phyloP scores from a whole-genome alignment of 2,329 filamentous ascomycete genomes.

The Ceratocystis albifundus region DNA sequence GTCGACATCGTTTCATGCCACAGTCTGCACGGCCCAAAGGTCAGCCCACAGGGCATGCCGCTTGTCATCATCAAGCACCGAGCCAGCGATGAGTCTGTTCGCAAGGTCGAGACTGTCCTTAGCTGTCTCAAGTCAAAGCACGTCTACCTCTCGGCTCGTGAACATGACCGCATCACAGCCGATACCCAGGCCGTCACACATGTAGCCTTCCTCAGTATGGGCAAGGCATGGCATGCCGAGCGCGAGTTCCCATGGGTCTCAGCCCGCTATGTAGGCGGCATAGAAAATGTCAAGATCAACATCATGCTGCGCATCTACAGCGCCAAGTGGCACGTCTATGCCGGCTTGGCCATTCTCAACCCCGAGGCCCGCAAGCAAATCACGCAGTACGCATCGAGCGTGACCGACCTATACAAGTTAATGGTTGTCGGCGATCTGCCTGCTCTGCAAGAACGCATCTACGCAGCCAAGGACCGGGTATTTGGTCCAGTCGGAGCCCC shows the following conservation, averaged over 20 bases:
- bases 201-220: slow-evolving; percentile 94
- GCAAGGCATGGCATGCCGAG: slow-evolving; percentile 92
- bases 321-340: slow-evolving; percentile 99
- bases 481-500: slow-evolving; percentile 58
- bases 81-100: slow-evolving; percentile 62
- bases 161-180: slow-evolving; percentile 94
- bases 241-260: slow-evolving; percentile 95
- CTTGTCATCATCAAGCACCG: slow-evolving; percentile 90
- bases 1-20: slow-evolving; percentile 93
- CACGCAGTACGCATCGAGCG: slow-evolving; percentile 79
- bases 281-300: slow-evolving; percentile 99
- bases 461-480: slow-evolving; percentile 53
- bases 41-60: slow-evolving; percentile 80
- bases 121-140: slow-evolving; percentile 74
- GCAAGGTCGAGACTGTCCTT: slow-evolving; percentile 69
- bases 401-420: slow-evolving; percentile 90
- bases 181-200: slow-evolving; percentile 98
- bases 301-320: slow-evolving; percentile 93
- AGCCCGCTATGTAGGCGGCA: slow-evolving; percentile 87
- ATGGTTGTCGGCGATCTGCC: slow-evolving; percentile 78
- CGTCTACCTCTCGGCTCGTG: slow-evolving; percentile 73
- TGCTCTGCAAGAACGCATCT: slow-evolving; percentile 63
- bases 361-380: slow-evolving; percentile 88
- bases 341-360: slow-evolving; percentile 91
- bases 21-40: slow-evolving; percentile 84